Base-by-base conservation (phyloP, 1,139 yeast genomes). In the Hemisphaericaspora subhashii region DNA sequence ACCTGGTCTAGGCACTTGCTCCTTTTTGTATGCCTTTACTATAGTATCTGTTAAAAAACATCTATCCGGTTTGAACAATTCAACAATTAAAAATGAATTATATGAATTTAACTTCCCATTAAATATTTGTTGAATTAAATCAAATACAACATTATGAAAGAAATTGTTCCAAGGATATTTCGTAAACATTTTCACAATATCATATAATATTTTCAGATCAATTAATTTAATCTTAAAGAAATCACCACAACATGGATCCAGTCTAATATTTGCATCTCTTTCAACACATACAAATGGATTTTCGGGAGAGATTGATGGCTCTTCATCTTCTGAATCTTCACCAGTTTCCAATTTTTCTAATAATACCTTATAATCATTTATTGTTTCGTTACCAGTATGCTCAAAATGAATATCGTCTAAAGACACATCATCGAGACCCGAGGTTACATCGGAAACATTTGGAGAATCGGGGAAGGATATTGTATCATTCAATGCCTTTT, bases 61-160 rank as follows among this genome's bases (percentile, higher is more conserved):
- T 24, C 55, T 50, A 6, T 58, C 58, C 1, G 50, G 43, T 33
- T 57, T 57, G 41, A 72, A 72, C 25, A 72, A 52, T 36, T 71
- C 74, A 26, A 71, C 72, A 35, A 72, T 72, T 42, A 72, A 58
- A 40, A 72, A 72, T 0, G 77, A 71, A 43, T 72, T 72, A 48
- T 70, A 72, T 3, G 76, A 70, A 44, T 71, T 71, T 41, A 72
- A 58, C 43, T 72, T 72, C 3, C 77, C 78, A 51, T 72, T 72
- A 49, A 72, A 72, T 6, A 72, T 68, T 45, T 72, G 77, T 46
- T 72, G 78, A 16, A 72, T 60, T 42, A 72, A 55, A 48, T 72
- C 78, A 56, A 72, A 72, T 5, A 72, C 76, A 16, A 72, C 77
- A 48, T 72, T 72, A 47, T 72, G 78, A 54, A 71, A 72, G 50